Percentiles rank a stretch among this genome's conserved stretches.
These are phyloP conservation scores for Meyerozyma guilliermondii DNA, from an alignment of 1,139 yeast species.

Conservation along the genomic window DNA sequence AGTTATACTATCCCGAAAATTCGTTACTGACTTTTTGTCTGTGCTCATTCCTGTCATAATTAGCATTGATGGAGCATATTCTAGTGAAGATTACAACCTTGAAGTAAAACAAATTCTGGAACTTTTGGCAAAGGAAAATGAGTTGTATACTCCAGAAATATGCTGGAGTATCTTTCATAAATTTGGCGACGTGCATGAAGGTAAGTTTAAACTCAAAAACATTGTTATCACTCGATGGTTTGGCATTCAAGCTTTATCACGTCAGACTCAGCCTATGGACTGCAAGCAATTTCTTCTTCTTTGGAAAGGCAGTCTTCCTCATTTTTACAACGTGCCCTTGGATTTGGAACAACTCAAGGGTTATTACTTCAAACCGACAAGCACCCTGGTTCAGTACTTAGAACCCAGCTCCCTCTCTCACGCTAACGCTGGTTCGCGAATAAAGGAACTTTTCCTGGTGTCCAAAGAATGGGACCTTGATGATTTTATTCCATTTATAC, in stretches of 20 bases:
- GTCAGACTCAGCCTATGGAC: constrained; percentile 20
- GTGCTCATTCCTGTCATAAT: constrained; percentile 47
- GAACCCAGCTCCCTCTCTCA: constrained; percentile 42
- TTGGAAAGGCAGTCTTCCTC: constrained; percentile 67
- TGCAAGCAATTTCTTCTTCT: constrained; percentile 48
- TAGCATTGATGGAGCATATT: constrained; percentile 33
- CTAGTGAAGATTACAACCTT: constrained; percentile 11
- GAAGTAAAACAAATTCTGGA: constrained; percentile 15
- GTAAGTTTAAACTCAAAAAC: constrained; percentile 31
- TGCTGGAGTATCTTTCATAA: constrained; percentile 43
- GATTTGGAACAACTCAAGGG: constrained; percentile 53
- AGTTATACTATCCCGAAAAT: constrained; percentile 18
- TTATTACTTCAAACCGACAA: constrained; percentile 42
- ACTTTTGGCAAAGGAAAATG: constrained; percentile 14
- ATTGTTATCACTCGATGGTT: constrained; percentile 49
- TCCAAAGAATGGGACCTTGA: constrained; percentile 65
- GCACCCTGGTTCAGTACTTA: constrained; percentile 46
- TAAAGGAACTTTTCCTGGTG: constrained; percentile 56
- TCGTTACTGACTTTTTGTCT: constrained; percentile 29
- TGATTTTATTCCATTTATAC: constrained; percentile 69
- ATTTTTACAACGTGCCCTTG: constrained; percentile 53
- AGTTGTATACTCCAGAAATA: constrained; percentile 23
- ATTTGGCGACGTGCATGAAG: constrained; percentile 27
- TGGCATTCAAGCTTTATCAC: constrained; percentile 49
- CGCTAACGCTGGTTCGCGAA: constrained; percentile 46